Conservation (phyloP, 805 yeast genomes). For the Saccharomycopsis sp. region DNA sequence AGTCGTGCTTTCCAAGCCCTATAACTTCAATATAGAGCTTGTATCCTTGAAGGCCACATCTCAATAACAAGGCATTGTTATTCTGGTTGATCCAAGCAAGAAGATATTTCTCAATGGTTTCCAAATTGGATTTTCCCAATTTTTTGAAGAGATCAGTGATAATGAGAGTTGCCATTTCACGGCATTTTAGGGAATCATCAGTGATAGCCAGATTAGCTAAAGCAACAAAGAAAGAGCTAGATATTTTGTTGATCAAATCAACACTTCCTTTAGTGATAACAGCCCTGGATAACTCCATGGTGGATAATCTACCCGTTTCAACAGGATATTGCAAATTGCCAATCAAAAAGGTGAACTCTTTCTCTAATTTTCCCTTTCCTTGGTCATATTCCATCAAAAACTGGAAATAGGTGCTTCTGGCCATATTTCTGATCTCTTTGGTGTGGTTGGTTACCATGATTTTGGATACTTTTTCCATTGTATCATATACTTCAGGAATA, state of each 20-base stretch:
- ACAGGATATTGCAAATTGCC: conserved; percentile 79
- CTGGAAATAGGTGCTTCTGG: conserved; percentile 75
- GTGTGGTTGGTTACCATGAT: conserved; percentile 89
- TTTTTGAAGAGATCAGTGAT: conserved; percentile 48
- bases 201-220: conserved; percentile 69
- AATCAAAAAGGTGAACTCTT: conserved; percentile 74
- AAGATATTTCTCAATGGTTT: conserved; percentile 34
- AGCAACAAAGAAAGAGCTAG: conserved; percentile 77
- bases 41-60: conserved; percentile 72
- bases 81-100: conserved; percentile 59
- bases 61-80: conserved; percentile 43
- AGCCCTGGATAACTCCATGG: conserved; percentile 75
- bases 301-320: conserved; percentile 80
- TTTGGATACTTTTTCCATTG: conserved; percentile 71
- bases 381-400: conserved; percentile 94
- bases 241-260: conserved; percentile 50
- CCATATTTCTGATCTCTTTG: conserved; percentile 71
- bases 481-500: conserved; percentile 86
- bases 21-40: conserved; percentile 49
- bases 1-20: conserved; percentile 34
- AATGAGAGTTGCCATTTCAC: conserved; percentile 72
- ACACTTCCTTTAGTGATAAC: conserved; percentile 60
- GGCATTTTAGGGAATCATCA: conserved; percentile 72
- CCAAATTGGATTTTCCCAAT: conserved; percentile 32
- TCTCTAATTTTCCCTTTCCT: conserved; percentile 76